Conservation (phyloP, 2,329 filamentous ascomycete genomes). For the Sporothrix brunneoviolacea region DNA sequence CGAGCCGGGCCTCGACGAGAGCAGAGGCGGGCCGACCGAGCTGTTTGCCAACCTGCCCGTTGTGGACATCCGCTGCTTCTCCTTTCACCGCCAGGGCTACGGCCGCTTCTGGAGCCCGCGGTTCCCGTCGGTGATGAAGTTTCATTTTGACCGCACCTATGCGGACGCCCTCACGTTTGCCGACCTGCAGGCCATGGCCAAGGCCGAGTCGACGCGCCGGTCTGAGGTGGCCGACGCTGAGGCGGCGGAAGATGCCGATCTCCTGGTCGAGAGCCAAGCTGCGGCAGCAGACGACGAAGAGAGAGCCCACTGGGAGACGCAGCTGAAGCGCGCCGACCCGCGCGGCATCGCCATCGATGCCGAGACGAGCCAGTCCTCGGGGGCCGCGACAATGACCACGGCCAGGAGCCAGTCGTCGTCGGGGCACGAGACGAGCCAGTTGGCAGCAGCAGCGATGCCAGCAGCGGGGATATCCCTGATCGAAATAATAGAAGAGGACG, state of each 20-base stretch:
- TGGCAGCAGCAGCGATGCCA: neutral
- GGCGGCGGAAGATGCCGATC: neutral
- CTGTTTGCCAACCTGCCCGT: slow-evolving; percentile 67
- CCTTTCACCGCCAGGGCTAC: slow-evolving; percentile 66
- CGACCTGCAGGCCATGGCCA: slow-evolving; percentile 59
- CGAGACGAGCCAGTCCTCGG: slow-evolving; percentile 35
- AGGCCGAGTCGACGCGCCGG: slow-evolving; percentile 29
- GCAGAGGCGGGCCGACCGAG: slow-evolving; percentile 35
- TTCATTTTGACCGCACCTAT: slow-evolving; percentile 69
- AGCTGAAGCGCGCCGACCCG: slow-evolving; percentile 50
- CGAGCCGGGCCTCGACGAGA: slow-evolving; percentile 36
- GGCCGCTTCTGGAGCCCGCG: slow-evolving; percentile 66
- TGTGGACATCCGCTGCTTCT: slow-evolving; percentile 73
- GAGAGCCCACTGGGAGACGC: slow-evolving; percentile 47
- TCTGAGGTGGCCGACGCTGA: neutral
- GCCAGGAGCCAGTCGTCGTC: neutral
- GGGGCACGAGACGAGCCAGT: neutral
- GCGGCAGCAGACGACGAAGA: neutral
- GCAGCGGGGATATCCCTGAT: neutral
- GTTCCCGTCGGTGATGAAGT: slow-evolving; percentile 68
- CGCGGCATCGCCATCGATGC: slow-evolving; percentile 36
- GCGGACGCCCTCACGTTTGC: slow-evolving; percentile 61
- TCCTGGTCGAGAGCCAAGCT: neutral
- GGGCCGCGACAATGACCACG: slow-evolving; percentile 14
- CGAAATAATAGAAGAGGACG: neutral